Percentiles rank a stretch among this genome's conserved stretches.
Conservation (phyloP, 768 basidiomycete species). For the Rickenella mellea region DNA sequence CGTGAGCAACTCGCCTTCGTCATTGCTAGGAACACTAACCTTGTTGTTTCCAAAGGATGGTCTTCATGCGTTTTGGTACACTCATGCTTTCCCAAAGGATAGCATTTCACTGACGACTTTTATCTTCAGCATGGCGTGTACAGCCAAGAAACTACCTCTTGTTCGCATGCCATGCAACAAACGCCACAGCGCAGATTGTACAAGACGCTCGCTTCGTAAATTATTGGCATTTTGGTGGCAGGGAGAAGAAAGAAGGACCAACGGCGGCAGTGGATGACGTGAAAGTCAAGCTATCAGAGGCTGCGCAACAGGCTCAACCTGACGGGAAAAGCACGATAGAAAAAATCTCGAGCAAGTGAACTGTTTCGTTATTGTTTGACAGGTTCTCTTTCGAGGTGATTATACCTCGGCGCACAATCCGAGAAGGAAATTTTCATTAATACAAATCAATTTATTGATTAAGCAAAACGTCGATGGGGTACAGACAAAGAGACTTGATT, state of each 20-base stretch:
- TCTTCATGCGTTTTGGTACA: conserved; percentile 93
- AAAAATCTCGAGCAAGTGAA: background rate
- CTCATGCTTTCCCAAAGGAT: background rate
- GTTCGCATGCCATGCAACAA: conserved; percentile 90
- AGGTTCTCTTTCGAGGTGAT: background rate
- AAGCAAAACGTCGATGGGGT: background rate
- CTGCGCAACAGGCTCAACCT: conserved; percentile 34
- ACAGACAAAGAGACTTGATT: background rate
- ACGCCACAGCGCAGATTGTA: conserved; percentile 74
- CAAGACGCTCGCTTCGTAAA: conserved; percentile 82
- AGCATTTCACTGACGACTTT: conserved; percentile 4
- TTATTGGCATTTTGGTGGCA: conserved; percentile 87
- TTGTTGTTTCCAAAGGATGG: conserved; percentile 29
- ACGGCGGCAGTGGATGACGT: conserved; percentile 13
- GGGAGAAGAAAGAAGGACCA: conserved; percentile 52
- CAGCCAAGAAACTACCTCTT: conserved; percentile 94
- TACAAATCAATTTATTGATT: background rate
- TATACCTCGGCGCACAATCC: background rate
- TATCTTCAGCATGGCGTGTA: conserved; percentile 75
- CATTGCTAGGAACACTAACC: conserved; percentile 5
- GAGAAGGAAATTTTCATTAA: background rate
- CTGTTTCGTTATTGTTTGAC: background rate
- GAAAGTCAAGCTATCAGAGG: conserved; percentile 38
- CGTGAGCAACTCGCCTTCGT: conserved; percentile 41
- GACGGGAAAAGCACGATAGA: conserved; percentile 19